Percentiles rank a stretch among this genome's conserved stretches.
phyloP scores from a whole-genome alignment of 108 stramenopile species.

The Conticribra weissflogii region DNA sequence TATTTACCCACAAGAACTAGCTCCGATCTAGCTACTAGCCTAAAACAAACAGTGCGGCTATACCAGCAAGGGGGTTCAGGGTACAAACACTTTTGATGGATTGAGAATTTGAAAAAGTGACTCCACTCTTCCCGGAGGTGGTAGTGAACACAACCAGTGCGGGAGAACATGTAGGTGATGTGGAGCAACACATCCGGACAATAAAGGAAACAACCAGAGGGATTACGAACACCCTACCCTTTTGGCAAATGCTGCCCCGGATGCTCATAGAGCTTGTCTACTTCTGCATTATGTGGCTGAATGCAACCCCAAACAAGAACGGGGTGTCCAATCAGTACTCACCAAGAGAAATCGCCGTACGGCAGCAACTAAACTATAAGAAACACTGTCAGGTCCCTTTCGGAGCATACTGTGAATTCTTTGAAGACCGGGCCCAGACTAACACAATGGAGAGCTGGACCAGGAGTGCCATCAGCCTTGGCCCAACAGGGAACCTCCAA shows the following conservation, averaged over 20 bases:
- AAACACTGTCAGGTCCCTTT: too few species aligned
- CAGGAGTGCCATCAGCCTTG: constrained; percentile 21
- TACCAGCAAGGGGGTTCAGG: constrained; percentile 19
- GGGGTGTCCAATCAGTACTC: constrained; percentile 1
- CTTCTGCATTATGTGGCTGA: too few species aligned
- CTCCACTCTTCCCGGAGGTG: constrained; percentile 3
- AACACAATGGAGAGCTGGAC: constrained; percentile 3
- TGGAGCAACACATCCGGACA: too few species aligned
- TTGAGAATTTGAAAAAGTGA: constrained; percentile 25
- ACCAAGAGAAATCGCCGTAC: constrained; percentile 22
- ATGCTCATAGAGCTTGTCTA: constrained; percentile 28
- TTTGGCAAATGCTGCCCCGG: not conserved
- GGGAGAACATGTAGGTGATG: too few species aligned
- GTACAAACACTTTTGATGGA: constrained; percentile 30
- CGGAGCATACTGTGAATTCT: constrained; percentile 4
- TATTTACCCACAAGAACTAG: constrained; percentile 21
- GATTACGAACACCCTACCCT: constrained; percentile 21
- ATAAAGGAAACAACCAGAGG: constrained; percentile 29
- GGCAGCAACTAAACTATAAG: constrained; percentile 23
- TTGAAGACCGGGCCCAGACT: not conserved
- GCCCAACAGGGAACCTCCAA: constrained; percentile 51
- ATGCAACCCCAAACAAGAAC: too few species aligned
- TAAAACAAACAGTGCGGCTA: constrained; percentile 9
- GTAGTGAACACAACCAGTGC: too few species aligned
- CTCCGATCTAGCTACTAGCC: not conserved